Percentiles rank a stretch among this genome's conserved stretches.
Evolutionary conservation across 805 yeast genomes (phyloP).

Genomic region (Yamadazyma tumulicola): DNA sequence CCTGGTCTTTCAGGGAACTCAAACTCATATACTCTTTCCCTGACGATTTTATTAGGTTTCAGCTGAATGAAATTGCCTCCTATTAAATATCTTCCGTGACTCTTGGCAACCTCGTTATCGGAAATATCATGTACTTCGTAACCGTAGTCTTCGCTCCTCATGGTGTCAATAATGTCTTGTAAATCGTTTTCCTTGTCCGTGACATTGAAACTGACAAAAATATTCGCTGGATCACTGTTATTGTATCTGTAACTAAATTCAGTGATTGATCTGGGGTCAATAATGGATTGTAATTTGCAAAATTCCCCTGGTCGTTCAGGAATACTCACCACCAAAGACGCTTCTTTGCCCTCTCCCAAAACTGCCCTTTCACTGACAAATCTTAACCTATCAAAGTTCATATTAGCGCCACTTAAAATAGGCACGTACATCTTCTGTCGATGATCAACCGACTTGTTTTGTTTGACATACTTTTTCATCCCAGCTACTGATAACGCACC

Average conservation of each 20-base stretch:
- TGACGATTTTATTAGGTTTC: slow-evolving; percentile 50
- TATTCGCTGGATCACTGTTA: slow-evolving; percentile 56
- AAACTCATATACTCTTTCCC: slow-evolving; percentile 78
- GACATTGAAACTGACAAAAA: slow-evolving; percentile 86
- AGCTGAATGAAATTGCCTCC: slow-evolving; percentile 56
- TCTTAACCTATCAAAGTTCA: slow-evolving; percentile 94
- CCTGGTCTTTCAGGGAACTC: slow-evolving; percentile 99
- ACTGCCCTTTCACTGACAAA: slow-evolving; percentile 97
- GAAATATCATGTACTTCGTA: slow-evolving; percentile 75
- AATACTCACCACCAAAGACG: slow-evolving; percentile 81
- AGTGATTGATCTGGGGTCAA: slow-evolving; percentile 87
- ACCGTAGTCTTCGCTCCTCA: slow-evolving; percentile 61
- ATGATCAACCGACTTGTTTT: slow-evolving; percentile 70
- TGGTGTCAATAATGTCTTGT: slow-evolving; percentile 53
- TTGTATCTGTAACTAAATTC: slow-evolving; percentile 89
- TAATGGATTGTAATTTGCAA: slow-evolving; percentile 65
- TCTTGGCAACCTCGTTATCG: slow-evolving; percentile 90
- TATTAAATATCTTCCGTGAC: slow-evolving; percentile 92
- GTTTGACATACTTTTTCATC: slow-evolving; percentile 70
- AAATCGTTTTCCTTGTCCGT: slow-evolving; percentile 73
- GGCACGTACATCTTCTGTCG: slow-evolving; percentile 72
- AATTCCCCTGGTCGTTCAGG: slow-evolving; percentile 95
- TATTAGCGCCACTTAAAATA: slow-evolving; percentile 91
- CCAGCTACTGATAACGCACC: slow-evolving; percentile 98
- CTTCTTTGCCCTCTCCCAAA: slow-evolving; percentile 97